Evolutionary conservation across 257 asterid species (phyloP), one percentile per base, ranked within the genome.

Genomic region (Solanum raphanifolium): DNA sequence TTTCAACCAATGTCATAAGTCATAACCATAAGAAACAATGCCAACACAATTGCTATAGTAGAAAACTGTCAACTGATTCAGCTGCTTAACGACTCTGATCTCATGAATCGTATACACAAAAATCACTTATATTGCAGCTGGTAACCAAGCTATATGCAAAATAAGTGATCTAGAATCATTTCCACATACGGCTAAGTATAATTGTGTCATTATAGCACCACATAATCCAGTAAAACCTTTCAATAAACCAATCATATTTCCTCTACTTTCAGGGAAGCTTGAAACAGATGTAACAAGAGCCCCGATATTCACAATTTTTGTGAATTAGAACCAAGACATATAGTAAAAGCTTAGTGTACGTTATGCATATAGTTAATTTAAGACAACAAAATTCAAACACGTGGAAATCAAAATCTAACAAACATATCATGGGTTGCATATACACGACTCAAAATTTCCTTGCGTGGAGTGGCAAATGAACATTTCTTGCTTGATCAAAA

Each of bases 141-240:
- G 98, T 12, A 95, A 96, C 98, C 98, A 95, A 4, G 98, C 98
- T 27, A 95, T 94, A 21, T 94, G 94, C 21, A 95, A 93, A 78
- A 95, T 93, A 36, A 95, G 89, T 5, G 97, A 90, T 72, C 92
- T 93, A 6, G 98, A 91, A 89, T 95, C 98, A 82, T 93, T 95
- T 12, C 97, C 96, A 71, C 94, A 94, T 11, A 95, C 93, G 84
- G 95, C 98, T 48, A 93, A 89, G 75, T 35, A 35, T 35, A 1
- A 35, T 6, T 35, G 38, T 35, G 38, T 35, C 38, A 35, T 35
- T 35, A 35, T 35, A 35, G 38, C 38, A 35, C 38, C 38, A 35
- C 38, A 5, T 35, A 35, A 35, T 35, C 38, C 38, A 35, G 38
- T 35, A 34, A 34, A 35, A 35, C 38, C 38, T 35, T 35, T 35